A percentile compares a stretch with the other conserved stretches of the same genome.
These are phyloP conservation scores for Antitrichia curtipendula DNA, from an alignment of 225 moss, liverwort and hornwort species.

Conservation along the genomic window DNA sequence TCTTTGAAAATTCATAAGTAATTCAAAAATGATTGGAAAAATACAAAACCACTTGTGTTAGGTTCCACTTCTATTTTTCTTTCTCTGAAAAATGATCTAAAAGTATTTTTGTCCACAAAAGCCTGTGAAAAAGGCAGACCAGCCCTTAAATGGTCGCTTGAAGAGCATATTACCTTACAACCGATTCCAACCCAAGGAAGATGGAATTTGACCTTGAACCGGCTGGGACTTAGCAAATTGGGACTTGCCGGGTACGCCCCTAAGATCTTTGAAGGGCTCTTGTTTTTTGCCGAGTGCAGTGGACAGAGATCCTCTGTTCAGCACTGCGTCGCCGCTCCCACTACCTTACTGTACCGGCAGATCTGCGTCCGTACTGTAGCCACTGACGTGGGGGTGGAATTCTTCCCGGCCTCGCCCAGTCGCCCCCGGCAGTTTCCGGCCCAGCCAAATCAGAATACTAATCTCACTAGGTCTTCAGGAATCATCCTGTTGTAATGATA, in stretches of 20 bases:
- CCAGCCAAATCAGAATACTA: not conserved
- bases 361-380: not conserved
- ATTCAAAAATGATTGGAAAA: no score
- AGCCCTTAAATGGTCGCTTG: no score
- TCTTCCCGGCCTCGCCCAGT: not conserved
- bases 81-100: no score
- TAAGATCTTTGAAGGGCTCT: not conserved
- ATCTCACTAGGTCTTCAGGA: not conserved
- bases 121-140: no score
- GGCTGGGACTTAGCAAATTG: not conserved
- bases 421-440: not conserved
- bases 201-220: not conserved
- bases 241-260: not conserved
- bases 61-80: no score
- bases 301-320: not conserved
- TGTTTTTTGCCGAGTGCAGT: not conserved
- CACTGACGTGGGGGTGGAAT: not conserved
- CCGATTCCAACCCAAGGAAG: not conserved
- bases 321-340: not conserved
- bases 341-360: not conserved
- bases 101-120: no score
- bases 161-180: no score
- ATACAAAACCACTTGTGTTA: no score
- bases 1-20: no score
- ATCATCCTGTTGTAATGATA: not conserved